Conservation (phyloP, 305 asterid genomes). For the Fraxinus dipetala region DNA sequence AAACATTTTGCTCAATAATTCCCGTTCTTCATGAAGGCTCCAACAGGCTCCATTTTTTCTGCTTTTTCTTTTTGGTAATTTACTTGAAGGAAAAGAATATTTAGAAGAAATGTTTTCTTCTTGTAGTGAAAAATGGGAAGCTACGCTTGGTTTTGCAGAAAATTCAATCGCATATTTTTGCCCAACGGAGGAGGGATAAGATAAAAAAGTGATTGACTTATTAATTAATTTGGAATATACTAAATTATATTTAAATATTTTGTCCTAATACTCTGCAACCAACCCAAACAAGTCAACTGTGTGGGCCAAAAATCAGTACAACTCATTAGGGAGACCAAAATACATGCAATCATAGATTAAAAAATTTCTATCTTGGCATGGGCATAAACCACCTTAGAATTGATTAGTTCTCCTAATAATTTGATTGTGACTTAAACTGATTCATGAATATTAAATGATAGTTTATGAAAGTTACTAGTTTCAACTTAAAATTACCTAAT, state of each 20-base stretch:
- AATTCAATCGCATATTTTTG: slow-evolving; percentile 43
- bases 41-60: slow-evolving; percentile 46
- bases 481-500: no score
- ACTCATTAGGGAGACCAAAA: slow-evolving; percentile 44
- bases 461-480: no score
- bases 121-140: slow-evolving; percentile 4
- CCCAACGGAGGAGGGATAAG: slow-evolving; percentile 22
- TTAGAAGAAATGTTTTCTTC: not conserved
- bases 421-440: slow-evolving; percentile 24
- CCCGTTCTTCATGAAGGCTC: slow-evolving; percentile 70
- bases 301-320: slow-evolving; percentile 56
- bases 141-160: slow-evolving; percentile 24
- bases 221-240: slow-evolving; percentile 24
- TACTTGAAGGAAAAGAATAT: not conserved
- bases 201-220: slow-evolving; percentile 15
- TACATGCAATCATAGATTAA: slow-evolving; percentile 40
- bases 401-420: slow-evolving; percentile 33
- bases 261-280: slow-evolving; percentile 40
- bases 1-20: slow-evolving; percentile 53
- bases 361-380: not conserved
- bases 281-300: slow-evolving; percentile 43
- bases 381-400: slow-evolving; percentile 9
- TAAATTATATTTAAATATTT: slow-evolving; percentile 15
- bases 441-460: slow-evolving; percentile 20
- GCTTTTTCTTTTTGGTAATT: not conserved